phyloP scores from a whole-genome alignment of 371 early-diverging fungal genomes.

The Conidiobolus incongruus region DNA sequence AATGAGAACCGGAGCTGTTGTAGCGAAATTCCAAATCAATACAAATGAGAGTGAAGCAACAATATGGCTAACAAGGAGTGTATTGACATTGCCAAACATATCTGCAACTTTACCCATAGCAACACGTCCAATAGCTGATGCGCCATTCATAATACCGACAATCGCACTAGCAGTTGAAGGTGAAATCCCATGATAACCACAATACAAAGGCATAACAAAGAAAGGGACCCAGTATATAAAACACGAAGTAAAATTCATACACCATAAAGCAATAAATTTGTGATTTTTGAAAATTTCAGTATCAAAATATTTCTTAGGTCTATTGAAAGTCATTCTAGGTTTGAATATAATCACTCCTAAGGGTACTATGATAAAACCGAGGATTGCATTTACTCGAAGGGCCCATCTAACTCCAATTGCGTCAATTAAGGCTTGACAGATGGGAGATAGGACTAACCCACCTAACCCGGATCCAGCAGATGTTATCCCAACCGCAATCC shows the following conservation, averaged over 20 bases:
- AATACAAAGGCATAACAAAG: slow-evolving; percentile 14
- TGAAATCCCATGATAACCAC: slow-evolving; percentile 10
- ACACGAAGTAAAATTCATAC: too few relatives aligned
- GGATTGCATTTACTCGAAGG: slow-evolving; percentile 30
- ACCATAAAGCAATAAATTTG: too few relatives aligned
- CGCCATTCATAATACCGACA: slow-evolving; percentile 23
- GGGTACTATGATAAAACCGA: slow-evolving; percentile 14
- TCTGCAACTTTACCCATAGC: slow-evolving; percentile 36
- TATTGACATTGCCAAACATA: slow-evolving; percentile 29
- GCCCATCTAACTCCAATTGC: slow-evolving; percentile 32
- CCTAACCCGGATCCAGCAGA: slow-evolving; percentile 59
- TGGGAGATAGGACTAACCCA: slow-evolving; percentile 40
- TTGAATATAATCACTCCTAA: neutral
- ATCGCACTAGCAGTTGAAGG: slow-evolving; percentile 17
- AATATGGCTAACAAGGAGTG: slow-evolving; percentile 16
- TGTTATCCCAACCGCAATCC: slow-evolving; percentile 47
- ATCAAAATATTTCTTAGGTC: too few relatives aligned
- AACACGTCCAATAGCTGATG: slow-evolving; percentile 36
- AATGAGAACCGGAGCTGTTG: slow-evolving; percentile 15
- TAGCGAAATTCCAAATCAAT: slow-evolving; percentile 32
- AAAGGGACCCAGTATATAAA: slow-evolving; percentile 12
- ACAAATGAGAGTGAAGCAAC: slow-evolving; percentile 20
- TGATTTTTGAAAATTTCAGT: too few relatives aligned
- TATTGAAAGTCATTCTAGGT: neutral
- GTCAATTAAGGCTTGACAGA: slow-evolving; percentile 28